Base-by-base conservation (phyloP, 192 early-diverging fungal species). In the Allomyces arbusculus region DNA sequence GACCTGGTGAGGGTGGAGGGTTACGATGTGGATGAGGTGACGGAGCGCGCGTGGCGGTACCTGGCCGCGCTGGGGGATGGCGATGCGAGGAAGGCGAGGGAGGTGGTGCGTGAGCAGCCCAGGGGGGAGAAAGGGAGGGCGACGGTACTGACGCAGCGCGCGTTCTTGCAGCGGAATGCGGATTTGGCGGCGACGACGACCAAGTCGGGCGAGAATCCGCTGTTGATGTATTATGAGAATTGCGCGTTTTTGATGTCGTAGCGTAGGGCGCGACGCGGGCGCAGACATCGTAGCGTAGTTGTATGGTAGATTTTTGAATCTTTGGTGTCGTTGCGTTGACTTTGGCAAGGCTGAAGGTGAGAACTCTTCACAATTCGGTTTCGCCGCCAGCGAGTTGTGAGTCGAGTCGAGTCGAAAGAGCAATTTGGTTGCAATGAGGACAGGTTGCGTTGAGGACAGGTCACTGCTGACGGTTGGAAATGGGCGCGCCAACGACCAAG, bases 151-250 rank as follows among this genome's bases (percentile, higher is more conserved):
- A 82, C 82, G 0, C 93, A 98, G 68, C 76, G 78, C 44, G 85
- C 89, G 44, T 95, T 96, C 78, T 77, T 91, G 64, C 69, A 77
- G 63, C 68, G 79, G 23, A 86, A 94, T 74, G 90, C 83, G 4
- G 86, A 93, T 61, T 44, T 95, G 58, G 77, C 84, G 33, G 69
- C 67, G 58, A 94, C 92, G 11, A 74, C 74, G 61, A 94, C 92
- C 1, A 77, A 79, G 43, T 88, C 86, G 61, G 91, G 92, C 1
- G 95, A 99, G 69, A 92, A 93, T 70, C 95, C 95, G 20, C 90
- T 98, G 88, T 66, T 96, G 26, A 82, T 84, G 71, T 96, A 90
- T 76, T 99, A 99, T 78, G 80, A 94, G 72, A 99, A 99, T 80
- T 79, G 83, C 73, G 80, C 78, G 67, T 84, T 87, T 61, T 67